Evolutionary conservation across 2,329 filamentous ascomycete genomes (phyloP).

Genomic region (Calonectria naviculata): DNA sequence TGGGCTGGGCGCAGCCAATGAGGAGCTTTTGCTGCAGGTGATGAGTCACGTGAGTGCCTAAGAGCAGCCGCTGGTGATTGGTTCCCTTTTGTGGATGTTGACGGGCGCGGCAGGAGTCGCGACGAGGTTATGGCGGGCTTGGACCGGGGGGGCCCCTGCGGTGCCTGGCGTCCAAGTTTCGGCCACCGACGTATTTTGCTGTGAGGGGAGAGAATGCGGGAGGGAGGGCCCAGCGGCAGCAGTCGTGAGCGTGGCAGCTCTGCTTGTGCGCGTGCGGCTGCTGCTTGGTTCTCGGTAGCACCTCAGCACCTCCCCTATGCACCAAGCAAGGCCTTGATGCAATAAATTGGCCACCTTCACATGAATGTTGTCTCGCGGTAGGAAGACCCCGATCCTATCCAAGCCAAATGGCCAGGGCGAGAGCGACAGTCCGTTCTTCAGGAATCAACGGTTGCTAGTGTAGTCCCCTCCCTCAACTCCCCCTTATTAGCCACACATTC

Average conservation of each 20-base stretch:
- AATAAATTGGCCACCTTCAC: background rate
- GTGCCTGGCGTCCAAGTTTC: constrained; percentile 22
- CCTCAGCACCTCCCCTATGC: background rate
- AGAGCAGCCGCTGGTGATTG: constrained; percentile 10
- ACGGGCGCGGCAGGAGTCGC: constrained; percentile 1
- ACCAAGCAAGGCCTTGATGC: background rate
- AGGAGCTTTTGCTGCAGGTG: background rate
- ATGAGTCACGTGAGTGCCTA: constrained; percentile 20
- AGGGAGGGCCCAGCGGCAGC: background rate
- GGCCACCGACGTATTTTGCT: constrained; percentile 15
- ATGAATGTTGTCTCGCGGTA: background rate
- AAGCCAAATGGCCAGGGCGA: background rate
- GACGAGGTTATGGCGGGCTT: constrained; percentile 12
- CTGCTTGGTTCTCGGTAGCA: background rate
- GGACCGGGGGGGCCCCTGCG: constrained; percentile 23
- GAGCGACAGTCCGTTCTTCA: constrained; percentile 5
- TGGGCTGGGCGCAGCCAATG: constrained; percentile 35
- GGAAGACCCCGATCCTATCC: background rate
- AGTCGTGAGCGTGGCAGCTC: background rate
- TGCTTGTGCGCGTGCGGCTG: background rate
- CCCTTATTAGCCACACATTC: constrained; percentile 24
- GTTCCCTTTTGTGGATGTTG: constrained; percentile 23
- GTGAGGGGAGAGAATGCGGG: background rate
- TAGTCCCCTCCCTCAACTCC: constrained; percentile 21
- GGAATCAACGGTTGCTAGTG: constrained; percentile 38